phyloP scores from a whole-genome alignment of 345 rosid species.

The Arabis hirsuta region DNA sequence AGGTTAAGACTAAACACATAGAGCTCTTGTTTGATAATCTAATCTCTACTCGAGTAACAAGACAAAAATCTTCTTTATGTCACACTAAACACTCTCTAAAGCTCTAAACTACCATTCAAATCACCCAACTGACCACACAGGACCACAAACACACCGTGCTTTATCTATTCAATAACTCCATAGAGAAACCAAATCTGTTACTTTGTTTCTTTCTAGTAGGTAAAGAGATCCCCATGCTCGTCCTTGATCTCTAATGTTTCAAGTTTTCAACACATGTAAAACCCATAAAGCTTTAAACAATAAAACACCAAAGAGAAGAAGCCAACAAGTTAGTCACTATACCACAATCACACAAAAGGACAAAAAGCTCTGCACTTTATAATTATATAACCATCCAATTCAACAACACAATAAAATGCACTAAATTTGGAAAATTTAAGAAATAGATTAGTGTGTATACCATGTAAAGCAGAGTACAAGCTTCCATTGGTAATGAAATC shows the following conservation, averaged over 20 bases:
- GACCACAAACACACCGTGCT: constrained; percentile 4
- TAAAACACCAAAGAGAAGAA: constrained; percentile 26
- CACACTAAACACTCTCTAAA: constrained; percentile 4
- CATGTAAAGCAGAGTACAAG: constrained; percentile 67
- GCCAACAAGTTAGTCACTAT: constrained; percentile 22
- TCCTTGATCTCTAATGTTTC: neutral
- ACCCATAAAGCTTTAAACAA: constrained; percentile 20
- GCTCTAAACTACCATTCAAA: neutral
- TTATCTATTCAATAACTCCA: constrained; percentile 9
- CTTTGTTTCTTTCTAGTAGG: constrained; percentile 7
- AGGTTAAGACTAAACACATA: neutral
- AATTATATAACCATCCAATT: neutral
- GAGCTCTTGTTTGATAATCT: neutral
- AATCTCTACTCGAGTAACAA: neutral
- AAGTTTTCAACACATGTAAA: constrained; percentile 30
- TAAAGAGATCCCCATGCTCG: neutral
- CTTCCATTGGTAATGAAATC: constrained; percentile 86
- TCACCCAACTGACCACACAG: neutral
- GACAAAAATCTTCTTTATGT: neutral
- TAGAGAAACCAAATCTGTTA: constrained; percentile 20
- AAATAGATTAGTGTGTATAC: constrained; percentile 27
- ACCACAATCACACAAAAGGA: constrained; percentile 15
- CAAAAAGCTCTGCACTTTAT: constrained; percentile 23
- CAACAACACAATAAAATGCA: too few species aligned
- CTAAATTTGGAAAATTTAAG: neutral